Conservation (phyloP, 768 basidiomycete species). For the Lenzites betulinus region DNA sequence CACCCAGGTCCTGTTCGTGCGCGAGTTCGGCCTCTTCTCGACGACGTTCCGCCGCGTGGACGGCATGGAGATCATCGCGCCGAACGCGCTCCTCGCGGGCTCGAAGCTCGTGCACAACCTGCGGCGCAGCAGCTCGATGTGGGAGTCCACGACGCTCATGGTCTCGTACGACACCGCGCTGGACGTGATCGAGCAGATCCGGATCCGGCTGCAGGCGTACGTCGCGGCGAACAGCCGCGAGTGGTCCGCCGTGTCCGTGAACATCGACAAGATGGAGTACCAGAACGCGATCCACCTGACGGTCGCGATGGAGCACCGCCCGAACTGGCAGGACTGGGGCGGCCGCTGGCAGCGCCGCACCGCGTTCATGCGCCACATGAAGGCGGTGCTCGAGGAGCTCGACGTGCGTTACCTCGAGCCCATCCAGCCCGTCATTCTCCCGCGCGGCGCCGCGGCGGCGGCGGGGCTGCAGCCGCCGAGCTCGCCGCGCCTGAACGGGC, state of each 20-base stretch:
- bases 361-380: slow-evolving; percentile 74
- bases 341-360: slow-evolving; percentile 76
- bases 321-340: slow-evolving; percentile 89
- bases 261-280: slow-evolving; percentile 80
- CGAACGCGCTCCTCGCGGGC: slow-evolving; percentile 69
- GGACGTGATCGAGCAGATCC: slow-evolving; percentile 68
- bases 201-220: slow-evolving; percentile 55
- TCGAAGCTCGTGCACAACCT: slow-evolving; percentile 80
- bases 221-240: slow-evolving; percentile 67
- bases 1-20: slow-evolving; percentile 50
- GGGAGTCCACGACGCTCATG: slow-evolving; percentile 69
- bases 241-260: slow-evolving; percentile 64
- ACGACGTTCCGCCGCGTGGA: slow-evolving; percentile 81
- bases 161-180: slow-evolving; percentile 73
- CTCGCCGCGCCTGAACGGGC: slow-evolving; percentile 8
- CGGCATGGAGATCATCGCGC: slow-evolving; percentile 78
- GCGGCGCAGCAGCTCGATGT: slow-evolving; percentile 74
- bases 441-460: slow-evolving; percentile 24
- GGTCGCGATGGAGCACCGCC: slow-evolving; percentile 74
- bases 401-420: slow-evolving; percentile 72
- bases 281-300: slow-evolving; percentile 70
- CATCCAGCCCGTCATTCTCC: slow-evolving; percentile 68
- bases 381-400: slow-evolving; percentile 70
- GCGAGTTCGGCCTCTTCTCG: slow-evolving; percentile 80
- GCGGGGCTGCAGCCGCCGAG: neutral